phyloP scores from a whole-genome alignment of 192 early-diverging fungal genomes.

The Coemansia sp. region DNA sequence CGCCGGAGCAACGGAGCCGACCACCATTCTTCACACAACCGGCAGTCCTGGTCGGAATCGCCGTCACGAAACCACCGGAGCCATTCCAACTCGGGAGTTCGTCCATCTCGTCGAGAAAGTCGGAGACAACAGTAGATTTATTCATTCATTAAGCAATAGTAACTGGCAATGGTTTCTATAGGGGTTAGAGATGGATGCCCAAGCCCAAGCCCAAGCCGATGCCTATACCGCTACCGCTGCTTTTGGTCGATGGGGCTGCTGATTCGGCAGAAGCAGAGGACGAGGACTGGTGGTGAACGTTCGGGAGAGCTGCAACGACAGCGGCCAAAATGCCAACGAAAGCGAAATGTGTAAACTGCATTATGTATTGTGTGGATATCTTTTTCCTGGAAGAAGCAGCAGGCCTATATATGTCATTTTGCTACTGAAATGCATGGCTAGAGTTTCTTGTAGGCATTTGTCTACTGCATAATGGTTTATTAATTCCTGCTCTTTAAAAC shows the following conservation, averaged over 20 bases:
- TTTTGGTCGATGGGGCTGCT: neutral
- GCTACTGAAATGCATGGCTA: too few species aligned
- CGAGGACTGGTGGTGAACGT: neutral
- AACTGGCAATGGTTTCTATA: neutral
- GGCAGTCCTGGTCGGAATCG: constrained; percentile 2
- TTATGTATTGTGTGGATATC: neutral
- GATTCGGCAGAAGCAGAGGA: neutral
- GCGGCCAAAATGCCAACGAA: neutral
- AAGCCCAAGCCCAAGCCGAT: constrained; percentile 18
- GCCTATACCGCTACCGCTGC: constrained; percentile 9
- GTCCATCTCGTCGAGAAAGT: constrained; percentile 44
- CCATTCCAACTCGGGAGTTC: constrained; percentile 20
- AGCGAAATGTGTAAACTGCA: neutral
- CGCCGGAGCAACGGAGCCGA: constrained; percentile 24
- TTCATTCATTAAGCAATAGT: constrained; percentile 3
- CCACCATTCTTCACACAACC: neutral
- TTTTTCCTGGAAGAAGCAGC: too few species aligned
- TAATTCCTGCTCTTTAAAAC: too few species aligned
- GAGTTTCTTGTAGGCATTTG: too few species aligned
- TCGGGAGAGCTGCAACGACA: neutral
- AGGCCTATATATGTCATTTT: too few species aligned
- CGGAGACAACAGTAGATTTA: constrained; percentile 33
- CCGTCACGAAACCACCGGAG: constrained; percentile 27
- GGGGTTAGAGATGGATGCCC: constrained; percentile 25
- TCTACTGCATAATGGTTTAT: too few species aligned